phyloP scores from a whole-genome alignment of 2,329 filamentous ascomycete genomes.

The Penicillium verrucosum region DNA sequence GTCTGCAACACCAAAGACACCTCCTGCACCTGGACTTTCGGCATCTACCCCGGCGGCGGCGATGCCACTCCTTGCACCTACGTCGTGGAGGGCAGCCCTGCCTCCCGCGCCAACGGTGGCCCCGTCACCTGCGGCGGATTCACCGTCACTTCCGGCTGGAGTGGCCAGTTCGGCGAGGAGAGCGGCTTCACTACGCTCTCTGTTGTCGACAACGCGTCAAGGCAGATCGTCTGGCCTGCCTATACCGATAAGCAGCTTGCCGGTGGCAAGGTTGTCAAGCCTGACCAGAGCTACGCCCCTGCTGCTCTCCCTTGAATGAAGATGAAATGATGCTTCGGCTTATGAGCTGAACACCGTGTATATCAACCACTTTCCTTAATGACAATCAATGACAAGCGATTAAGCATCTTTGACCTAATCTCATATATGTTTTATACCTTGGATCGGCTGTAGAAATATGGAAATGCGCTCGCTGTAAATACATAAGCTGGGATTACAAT shows the following conservation, averaged over 20 bases:
- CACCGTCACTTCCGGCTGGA: conserved; percentile 55
- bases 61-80: conserved; percentile 39
- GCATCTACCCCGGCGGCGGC: conserved; percentile 37
- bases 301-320: conserved; percentile 22
- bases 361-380: conserved; percentile 9
- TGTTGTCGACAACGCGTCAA: conserved; percentile 46
- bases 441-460: not conserved
- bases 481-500: too few relatives aligned
- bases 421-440: not conserved
- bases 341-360: not conserved
- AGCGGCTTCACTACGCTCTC: conserved; percentile 56
- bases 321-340: not conserved
- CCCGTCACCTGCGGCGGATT: conserved; percentile 49
- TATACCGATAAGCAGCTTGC: conserved; percentile 54
- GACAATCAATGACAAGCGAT: conserved; percentile 1
- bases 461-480: too few relatives aligned
- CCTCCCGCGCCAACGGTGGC: conserved; percentile 41
- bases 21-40: conserved; percentile 47
- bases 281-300: conserved; percentile 50
- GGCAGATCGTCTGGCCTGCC: conserved; percentile 50
- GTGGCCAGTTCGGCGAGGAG: conserved; percentile 52
- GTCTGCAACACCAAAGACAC: conserved; percentile 41
- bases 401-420: not conserved
- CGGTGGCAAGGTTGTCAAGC: conserved; percentile 46
- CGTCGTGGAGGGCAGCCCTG: conserved; percentile 35